These are phyloP conservation scores for Populus davidiana DNA, from an alignment of 345 rosid species.

Conservation along the genomic window DNA sequence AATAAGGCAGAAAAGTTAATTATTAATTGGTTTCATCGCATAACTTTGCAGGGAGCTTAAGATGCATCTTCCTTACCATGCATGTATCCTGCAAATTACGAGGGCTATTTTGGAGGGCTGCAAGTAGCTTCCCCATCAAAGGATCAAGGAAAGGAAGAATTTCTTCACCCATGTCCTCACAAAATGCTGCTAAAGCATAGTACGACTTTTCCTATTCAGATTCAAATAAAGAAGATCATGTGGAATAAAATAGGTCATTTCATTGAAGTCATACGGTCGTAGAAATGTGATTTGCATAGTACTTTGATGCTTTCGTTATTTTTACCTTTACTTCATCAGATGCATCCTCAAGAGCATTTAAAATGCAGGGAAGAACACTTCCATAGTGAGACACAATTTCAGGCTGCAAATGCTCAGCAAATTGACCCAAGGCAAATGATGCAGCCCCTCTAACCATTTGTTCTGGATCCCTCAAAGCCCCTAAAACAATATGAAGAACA, in stretches of 20 bases:
- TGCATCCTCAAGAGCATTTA: constrained; percentile 84
- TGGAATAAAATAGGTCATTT: neutral
- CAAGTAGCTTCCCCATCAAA: constrained; percentile 84
- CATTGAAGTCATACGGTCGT: neutral
- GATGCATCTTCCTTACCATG: constrained; percentile 59
- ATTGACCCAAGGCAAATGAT: constrained; percentile 96
- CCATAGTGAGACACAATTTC: constrained; percentile 80
- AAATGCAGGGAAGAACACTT: constrained; percentile 86
- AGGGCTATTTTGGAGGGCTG: constrained; percentile 72
- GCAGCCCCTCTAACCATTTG: constrained; percentile 99
- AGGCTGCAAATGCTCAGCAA: constrained; percentile 97
- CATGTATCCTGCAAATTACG: constrained; percentile 97
- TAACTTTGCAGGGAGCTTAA: neutral
- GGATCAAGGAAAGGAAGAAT: constrained; percentile 88
- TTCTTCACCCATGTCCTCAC: constrained; percentile 98
- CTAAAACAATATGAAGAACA: constrained; percentile 76
- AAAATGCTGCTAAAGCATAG: constrained; percentile 97
- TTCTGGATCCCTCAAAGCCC: constrained; percentile 87
- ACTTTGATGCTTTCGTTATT: constrained; percentile 5
- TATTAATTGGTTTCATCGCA: neutral
- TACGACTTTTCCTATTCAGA: constrained; percentile 83
- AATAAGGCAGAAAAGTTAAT: neutral
- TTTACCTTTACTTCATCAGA: constrained; percentile 97
- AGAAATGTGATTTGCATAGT: constrained; percentile 1
- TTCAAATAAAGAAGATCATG: constrained; percentile 5